Conservation (phyloP, 2,329 filamentous ascomycete species). For the Fulvia fulva region DNA sequence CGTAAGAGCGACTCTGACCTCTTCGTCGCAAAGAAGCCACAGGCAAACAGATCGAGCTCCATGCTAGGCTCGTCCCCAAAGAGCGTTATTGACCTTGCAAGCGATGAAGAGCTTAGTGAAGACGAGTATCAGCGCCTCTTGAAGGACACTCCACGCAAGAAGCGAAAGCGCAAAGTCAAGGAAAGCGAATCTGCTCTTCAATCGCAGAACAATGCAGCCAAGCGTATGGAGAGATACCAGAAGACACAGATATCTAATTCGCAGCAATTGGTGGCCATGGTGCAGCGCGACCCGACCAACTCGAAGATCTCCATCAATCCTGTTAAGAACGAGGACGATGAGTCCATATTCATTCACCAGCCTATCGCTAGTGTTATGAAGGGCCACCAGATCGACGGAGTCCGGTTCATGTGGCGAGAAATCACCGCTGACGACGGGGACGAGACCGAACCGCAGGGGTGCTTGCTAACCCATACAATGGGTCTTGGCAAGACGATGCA, state of each 20-base stretch:
- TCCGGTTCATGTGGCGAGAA: constrained; percentile 87
- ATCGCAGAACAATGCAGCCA: constrained; percentile 12
- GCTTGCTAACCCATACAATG: constrained; percentile 84
- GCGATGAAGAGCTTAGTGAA: constrained; percentile 16
- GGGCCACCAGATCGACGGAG: constrained; percentile 73
- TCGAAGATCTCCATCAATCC: constrained; percentile 61
- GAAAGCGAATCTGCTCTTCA: constrained; percentile 14
- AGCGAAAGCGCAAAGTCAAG: constrained; percentile 19
- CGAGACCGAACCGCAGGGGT: constrained; percentile 58
- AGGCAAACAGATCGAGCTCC: background rate
- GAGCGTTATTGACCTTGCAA: constrained; percentile 10
- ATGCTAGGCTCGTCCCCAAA: background rate
- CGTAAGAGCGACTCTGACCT: constrained; percentile 12
- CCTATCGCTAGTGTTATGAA: constrained; percentile 66
- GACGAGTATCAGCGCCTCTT: constrained; percentile 1
- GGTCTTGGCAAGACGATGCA: constrained; percentile 92
- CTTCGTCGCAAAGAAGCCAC: constrained; percentile 10
- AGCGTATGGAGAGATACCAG: constrained; percentile 18
- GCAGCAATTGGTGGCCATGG: constrained; percentile 20
- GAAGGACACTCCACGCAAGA: constrained; percentile 13
- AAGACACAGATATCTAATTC: constrained; percentile 20
- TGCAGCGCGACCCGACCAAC: constrained; percentile 17
- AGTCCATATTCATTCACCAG: constrained; percentile 61
- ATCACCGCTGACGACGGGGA: constrained; percentile 56
- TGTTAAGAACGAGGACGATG: constrained; percentile 57